Evolutionary conservation across 441 rosid genomes (phyloP).

Genomic region (Gossypium schwendimanii): DNA sequence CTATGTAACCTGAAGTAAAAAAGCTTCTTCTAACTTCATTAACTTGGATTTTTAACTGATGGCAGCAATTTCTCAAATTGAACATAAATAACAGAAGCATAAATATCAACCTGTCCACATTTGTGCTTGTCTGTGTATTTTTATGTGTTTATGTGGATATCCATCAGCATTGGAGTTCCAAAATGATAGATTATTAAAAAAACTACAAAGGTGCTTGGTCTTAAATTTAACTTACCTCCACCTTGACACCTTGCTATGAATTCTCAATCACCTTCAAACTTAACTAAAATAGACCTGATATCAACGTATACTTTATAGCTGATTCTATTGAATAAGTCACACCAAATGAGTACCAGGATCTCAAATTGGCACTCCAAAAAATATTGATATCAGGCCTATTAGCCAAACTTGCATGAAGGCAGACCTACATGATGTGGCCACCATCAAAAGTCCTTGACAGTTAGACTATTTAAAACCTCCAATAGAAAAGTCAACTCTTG

Average conservation of each 20-base stretch:
- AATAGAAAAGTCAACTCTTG: neutral
- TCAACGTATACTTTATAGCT: neutral
- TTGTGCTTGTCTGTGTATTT: neutral
- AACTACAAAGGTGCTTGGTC: neutral
- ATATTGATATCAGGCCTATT: neutral
- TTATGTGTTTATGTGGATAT: neutral
- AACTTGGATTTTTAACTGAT: neutral
- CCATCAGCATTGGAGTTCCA: neutral
- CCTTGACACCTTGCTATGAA: neutral
- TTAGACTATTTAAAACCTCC: neutral
- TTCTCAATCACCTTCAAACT: neutral
- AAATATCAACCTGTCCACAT: neutral
- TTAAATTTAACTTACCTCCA: neutral
- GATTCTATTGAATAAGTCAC: neutral
- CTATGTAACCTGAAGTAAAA: neutral
- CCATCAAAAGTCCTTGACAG: neutral
- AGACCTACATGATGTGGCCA: neutral
- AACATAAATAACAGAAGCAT: neutral
- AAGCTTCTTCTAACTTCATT: neutral
- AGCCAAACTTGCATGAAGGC: neutral
- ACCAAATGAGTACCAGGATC: neutral
- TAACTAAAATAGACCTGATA: neutral
- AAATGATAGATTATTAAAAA: neutral
- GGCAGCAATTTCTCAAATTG: neutral
- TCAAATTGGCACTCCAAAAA: neutral